Percentiles rank a stretch among this genome's conserved stretches.
Conservation (phyloP, 176 grass and related monocot genomes). For the Bonia amplexicaulis region DNA sequence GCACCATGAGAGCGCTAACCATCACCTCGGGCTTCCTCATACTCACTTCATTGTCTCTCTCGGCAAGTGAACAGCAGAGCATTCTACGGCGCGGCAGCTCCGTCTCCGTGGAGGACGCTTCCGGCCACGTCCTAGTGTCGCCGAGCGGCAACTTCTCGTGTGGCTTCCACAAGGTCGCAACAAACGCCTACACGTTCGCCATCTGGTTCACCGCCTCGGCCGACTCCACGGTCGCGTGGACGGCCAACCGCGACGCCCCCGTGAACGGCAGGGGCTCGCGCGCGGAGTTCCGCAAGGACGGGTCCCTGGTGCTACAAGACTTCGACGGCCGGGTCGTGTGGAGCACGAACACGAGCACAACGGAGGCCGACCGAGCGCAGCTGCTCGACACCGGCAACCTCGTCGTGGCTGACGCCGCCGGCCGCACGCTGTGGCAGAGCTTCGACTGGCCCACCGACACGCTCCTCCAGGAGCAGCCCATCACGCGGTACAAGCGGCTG, state of each 20-base stretch:
- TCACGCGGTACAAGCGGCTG: constrained; percentile 51
- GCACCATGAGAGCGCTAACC: background rate
- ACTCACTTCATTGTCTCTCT: background rate
- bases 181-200: constrained; percentile 54
- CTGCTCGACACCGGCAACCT: constrained; percentile 64
- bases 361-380: constrained; percentile 9
- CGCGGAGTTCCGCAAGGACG: constrained; percentile 10
- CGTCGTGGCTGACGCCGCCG: constrained; percentile 30
- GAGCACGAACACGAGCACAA: constrained; percentile 41
- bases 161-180: constrained; percentile 52
- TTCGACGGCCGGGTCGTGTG: constrained; percentile 48
- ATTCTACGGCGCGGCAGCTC: constrained; percentile 29
- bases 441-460: constrained; percentile 75
- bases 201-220: constrained; percentile 52
- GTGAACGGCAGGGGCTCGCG: constrained; percentile 63
- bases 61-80: background rate
- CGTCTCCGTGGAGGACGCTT: constrained; percentile 19
- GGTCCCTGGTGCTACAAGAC: constrained; percentile 34
- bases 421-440: constrained; percentile 52
- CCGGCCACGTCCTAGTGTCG: constrained; percentile 29
- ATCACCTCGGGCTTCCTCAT: background rate
- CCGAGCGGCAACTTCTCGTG: constrained; percentile 51
- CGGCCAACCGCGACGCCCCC: constrained; percentile 53
- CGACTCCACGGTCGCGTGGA: constrained; percentile 45
- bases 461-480: constrained; percentile 45